phyloP scores from a whole-genome alignment of 306 rosid genomes.

The Clitoria ternatea region DNA sequence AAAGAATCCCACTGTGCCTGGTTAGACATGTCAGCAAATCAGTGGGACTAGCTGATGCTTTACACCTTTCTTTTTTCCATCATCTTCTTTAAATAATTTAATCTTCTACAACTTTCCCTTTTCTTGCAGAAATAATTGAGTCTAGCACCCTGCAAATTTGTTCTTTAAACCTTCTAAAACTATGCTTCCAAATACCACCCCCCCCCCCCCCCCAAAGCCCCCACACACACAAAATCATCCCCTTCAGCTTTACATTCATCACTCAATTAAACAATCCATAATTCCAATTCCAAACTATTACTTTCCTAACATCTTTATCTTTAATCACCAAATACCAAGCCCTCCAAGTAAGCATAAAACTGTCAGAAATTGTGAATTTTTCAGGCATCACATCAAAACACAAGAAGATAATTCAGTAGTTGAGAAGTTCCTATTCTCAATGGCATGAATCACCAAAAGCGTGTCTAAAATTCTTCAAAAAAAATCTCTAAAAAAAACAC shows the following conservation, averaged over 20 bases:
- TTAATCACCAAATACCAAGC: neutral
- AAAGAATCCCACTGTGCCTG: conserved; percentile 38
- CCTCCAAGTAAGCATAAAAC: neutral
- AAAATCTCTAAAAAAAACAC: no score
- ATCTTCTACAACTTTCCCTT: conserved; percentile 38
- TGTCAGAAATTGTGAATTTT: neutral
- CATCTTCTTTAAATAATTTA: conserved; percentile 23
- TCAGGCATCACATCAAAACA: neutral
- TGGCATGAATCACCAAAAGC: conserved; percentile 22
- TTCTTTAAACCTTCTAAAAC: conserved; percentile 19
- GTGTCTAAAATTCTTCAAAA: neutral
- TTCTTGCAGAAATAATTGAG: conserved; percentile 32
- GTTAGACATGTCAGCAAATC: conserved; percentile 39
- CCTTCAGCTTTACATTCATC: conserved; percentile 27
- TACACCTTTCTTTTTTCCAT: conserved; percentile 31
- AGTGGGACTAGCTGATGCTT: conserved; percentile 35
- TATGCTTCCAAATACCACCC: conserved; percentile 24
- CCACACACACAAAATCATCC: no score
- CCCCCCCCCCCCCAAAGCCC: no score
- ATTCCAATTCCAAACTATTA: neutral
- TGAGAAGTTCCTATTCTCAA: conserved; percentile 1
- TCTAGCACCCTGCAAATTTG: conserved; percentile 12
- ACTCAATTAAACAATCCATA: conserved; percentile 23
- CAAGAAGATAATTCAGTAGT: no score
- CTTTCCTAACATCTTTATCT: neutral